phyloP scores from a whole-genome alignment of 2,329 filamentous ascomycete species.

The Raffaelea albimanens region DNA sequence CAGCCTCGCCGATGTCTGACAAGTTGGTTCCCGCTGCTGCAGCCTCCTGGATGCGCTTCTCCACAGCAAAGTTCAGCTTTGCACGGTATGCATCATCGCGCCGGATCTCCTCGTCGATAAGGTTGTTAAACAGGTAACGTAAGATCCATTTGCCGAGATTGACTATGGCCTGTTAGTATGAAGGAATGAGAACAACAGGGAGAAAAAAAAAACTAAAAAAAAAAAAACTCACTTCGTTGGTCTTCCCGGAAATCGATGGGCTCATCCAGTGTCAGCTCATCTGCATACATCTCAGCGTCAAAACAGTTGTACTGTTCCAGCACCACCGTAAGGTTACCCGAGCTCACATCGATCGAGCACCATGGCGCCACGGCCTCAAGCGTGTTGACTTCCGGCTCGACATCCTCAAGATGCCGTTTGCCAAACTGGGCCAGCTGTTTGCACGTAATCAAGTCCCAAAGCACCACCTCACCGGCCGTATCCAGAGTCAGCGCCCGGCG shows the following conservation, averaged over 20 bases:
- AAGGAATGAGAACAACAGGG: too few relatives aligned
- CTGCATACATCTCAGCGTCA: conserved; percentile 93
- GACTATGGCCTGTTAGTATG: conserved; percentile 40
- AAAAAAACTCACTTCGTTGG: conserved; percentile 64
- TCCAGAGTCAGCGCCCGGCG: conserved; percentile 84
- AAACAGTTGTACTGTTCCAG: conserved; percentile 94
- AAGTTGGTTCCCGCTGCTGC: conserved; percentile 27
- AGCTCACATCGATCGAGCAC: conserved; percentile 92
- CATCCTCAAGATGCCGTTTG: conserved; percentile 87
- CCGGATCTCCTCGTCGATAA: conserved; percentile 84
- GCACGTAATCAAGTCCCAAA: conserved; percentile 94
- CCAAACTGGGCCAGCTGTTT: conserved; percentile 85
- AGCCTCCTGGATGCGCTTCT: conserved; percentile 46
- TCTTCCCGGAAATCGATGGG: conserved; percentile 81
- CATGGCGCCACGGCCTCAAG: conserved; percentile 85
- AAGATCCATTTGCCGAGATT: conserved; percentile 96
- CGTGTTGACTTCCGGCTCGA: conserved; percentile 78
- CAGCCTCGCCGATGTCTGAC: conserved; percentile 16
- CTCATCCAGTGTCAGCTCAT: conserved; percentile 69
- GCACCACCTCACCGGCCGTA: conserved; percentile 84
- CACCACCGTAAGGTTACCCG: conserved; percentile 81
- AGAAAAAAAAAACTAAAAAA: not conserved
- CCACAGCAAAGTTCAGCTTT: conserved; percentile 52
- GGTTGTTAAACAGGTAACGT: conserved; percentile 78
- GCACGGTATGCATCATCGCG: conserved; percentile 68